Conservation (phyloP, 805 yeast genomes). For the Candida ficus region DNA sequence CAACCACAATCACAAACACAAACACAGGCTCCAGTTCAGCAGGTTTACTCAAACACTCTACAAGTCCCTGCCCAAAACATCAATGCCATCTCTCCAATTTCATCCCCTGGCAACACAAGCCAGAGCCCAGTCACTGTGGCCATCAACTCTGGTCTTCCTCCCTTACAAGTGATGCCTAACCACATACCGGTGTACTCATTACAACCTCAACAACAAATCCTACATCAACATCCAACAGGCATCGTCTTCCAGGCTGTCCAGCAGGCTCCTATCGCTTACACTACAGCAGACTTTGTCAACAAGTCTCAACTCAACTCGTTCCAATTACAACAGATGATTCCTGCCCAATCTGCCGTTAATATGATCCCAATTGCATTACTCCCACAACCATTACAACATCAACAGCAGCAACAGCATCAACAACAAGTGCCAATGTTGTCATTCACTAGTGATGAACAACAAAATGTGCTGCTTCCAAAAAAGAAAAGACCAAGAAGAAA, state of each 20-base stretch:
- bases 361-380: too few relatives aligned
- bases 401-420: too few relatives aligned
- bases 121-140: too few relatives aligned
- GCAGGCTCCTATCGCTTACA: too few relatives aligned
- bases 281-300: too few relatives aligned
- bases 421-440: too few relatives aligned
- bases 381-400: too few relatives aligned
- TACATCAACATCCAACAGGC: background rate
- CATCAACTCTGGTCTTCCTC: too few relatives aligned
- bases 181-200: too few relatives aligned
- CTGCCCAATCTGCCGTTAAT: too few relatives aligned
- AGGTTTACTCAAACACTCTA: background rate
- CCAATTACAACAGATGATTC: background rate
- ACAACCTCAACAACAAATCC: background rate
- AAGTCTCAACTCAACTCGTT: background rate
- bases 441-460: too few relatives aligned
- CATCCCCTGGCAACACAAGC: background rate
- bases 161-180: background rate
- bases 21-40: background rate
- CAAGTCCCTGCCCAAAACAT: background rate
- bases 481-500: constrained; percentile 47
- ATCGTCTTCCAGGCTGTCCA: background rate
- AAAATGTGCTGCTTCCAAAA: constrained; percentile 11
- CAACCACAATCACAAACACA: background rate
- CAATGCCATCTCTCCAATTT: background rate